Conservation (phyloP, 768 basidiomycete species). For the Suillus luteus region DNA sequence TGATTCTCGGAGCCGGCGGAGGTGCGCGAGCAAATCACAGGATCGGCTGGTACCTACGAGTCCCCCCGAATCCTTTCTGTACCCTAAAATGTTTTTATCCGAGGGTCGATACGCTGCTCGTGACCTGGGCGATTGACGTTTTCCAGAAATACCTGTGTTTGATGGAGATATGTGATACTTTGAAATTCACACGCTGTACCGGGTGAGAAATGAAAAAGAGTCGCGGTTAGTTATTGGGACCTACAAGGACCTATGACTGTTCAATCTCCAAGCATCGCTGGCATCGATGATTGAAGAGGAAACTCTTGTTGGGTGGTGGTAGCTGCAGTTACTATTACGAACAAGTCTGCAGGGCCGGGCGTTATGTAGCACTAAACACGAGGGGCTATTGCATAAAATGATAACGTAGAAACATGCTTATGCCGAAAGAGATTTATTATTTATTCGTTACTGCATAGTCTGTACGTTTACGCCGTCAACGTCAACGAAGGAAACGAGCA, state of each 20-base stretch:
- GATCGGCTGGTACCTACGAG: neutral
- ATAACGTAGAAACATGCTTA: neutral
- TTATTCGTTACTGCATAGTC: neutral
- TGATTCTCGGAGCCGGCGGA: neutral
- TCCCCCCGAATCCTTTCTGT: no score
- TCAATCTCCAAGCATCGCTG: neutral
- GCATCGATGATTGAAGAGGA: neutral
- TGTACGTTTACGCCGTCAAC: neutral
- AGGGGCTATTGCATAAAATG: neutral
- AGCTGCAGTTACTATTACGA: neutral
- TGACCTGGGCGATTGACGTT: neutral
- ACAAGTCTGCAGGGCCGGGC: neutral
- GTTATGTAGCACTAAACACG: neutral
- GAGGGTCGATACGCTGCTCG: neutral
- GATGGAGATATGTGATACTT: neutral
- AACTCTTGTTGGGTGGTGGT: no score
- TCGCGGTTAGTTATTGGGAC: neutral
- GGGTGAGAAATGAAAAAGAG: constrained; percentile 1
- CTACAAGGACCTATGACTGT: neutral
- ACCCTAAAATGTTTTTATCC: neutral
- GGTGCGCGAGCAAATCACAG: neutral
- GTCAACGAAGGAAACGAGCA: constrained; percentile 5
- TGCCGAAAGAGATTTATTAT: neutral
- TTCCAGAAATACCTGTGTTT: neutral
- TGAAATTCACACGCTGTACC: neutral